These are phyloP conservation scores for Fusarium devonianum DNA, from an alignment of 2,329 filamentous ascomycete genomes.

Conservation along the genomic window DNA sequence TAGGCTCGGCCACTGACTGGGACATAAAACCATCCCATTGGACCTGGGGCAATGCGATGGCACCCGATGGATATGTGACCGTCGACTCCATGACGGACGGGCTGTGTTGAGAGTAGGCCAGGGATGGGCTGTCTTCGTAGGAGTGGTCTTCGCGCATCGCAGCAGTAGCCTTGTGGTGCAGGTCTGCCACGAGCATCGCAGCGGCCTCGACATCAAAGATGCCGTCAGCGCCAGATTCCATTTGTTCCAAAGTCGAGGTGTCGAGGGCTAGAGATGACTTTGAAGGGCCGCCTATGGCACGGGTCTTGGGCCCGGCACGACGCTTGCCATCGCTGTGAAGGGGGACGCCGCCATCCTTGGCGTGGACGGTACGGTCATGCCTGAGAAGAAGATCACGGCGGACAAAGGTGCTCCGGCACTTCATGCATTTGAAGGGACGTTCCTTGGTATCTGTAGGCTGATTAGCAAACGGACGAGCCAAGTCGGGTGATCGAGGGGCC, in stretches of 20 bases:
- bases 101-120: constrained; percentile 76
- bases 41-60: constrained; percentile 84
- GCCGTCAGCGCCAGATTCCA: constrained; percentile 87
- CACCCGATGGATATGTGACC: constrained; percentile 77
- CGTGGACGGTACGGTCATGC: constrained; percentile 97
- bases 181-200: constrained; percentile 97
- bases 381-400: constrained; percentile 94
- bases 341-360: constrained; percentile 94
- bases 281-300: constrained; percentile 68
- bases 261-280: constrained; percentile 84
- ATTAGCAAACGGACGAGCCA: constrained; percentile 37
- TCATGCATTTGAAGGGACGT: constrained; percentile 97
- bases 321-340: constrained; percentile 95
- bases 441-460: constrained; percentile 86
- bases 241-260: constrained; percentile 86
- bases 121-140: constrained; percentile 65
- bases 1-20: constrained; percentile 72
- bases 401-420: constrained; percentile 98
- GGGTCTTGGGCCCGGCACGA: constrained; percentile 74
- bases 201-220: constrained; percentile 97
- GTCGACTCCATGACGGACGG: constrained; percentile 78
- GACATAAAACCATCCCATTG: constrained; percentile 92
- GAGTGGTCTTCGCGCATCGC: constrained; percentile 68
- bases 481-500: constrained; percentile 14
- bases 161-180: constrained; percentile 90